Base-by-base conservation (phyloP, 2,329 filamentous ascomycete genomes). In the Pseudogymnoascus verrucosus region DNA sequence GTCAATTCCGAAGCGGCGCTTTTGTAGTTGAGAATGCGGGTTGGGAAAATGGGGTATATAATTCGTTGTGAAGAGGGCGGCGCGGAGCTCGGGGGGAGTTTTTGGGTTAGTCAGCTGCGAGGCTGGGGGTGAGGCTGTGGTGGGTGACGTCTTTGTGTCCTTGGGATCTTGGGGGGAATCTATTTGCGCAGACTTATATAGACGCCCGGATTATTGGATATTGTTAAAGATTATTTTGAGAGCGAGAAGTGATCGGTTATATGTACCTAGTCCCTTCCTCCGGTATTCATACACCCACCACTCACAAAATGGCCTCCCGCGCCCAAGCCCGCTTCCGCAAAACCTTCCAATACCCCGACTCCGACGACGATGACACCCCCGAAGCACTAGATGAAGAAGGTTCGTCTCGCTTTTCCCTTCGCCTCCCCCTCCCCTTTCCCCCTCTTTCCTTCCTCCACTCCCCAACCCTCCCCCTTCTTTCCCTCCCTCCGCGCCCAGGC, bases 371-470 rank as follows among this genome's bases (percentile, higher is more conserved):
- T 73, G 76, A 74, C 23, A 75, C 80, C 31, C 81, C 83, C 11
- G 82, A 86, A 68, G 83, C 86, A 63, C 79, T 95, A 65, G 91
- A 95, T 73, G 89, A 93, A 76, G 83, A 93, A 81, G 88, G 88
- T 88, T 73, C 28, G 28, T 31, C 28, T 8, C n/a, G n/a, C n/a
- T n/a, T n/a, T n/a, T n/a, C n/a, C n/a, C n/a, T n/a, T n/a, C n/a
- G n/a, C n/a, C 4, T 26, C 14, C 51, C n/a, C 44, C 60, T 31
- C 62, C 57, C 34, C 57, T 11, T 44, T 42, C 21, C 34, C 37
- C 37, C 57, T 7, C 61, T 19, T 21, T 28, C 62, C 51, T 16
- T 37, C 37, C 37, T 57, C 7, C 61, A 16, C 23, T 28, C 62
- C 54, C 37, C 21, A 1, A 21, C 63, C 63, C 21, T n/a, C n/a